Percentiles rank a stretch among this genome's conserved stretches.
Evolutionary conservation across 305 asterid species (phyloP).

Genomic region (Fraxinus sp.): DNA sequence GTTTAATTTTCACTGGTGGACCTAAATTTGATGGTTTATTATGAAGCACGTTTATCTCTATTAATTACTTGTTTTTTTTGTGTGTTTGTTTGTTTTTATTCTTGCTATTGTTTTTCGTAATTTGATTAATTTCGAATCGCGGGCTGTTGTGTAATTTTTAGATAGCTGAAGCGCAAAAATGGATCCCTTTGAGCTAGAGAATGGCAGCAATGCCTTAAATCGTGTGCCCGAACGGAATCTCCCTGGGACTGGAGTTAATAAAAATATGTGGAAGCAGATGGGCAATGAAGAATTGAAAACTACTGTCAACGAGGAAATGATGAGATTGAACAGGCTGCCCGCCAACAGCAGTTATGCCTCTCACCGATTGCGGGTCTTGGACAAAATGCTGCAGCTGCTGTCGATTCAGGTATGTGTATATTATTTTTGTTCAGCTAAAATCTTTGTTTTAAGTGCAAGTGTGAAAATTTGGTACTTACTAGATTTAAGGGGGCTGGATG

Average conservation of each 20-base stretch:
- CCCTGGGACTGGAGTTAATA: not conserved
- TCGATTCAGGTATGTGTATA: slow-evolving; percentile 51
- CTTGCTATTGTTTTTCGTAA: not conserved
- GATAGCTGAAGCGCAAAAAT: not conserved
- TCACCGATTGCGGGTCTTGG: slow-evolving; percentile 73
- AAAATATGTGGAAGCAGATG: slow-evolving; percentile 33
- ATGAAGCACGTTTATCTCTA: not conserved
- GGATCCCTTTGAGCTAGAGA: slow-evolving; percentile 24
- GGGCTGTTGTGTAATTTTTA: not conserved
- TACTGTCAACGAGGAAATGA: slow-evolving; percentile 56
- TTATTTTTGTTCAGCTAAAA: not conserved
- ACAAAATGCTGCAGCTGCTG: slow-evolving; percentile 66
- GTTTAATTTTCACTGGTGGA: not conserved
- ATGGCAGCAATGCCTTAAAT: not conserved
- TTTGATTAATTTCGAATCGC: not conserved
- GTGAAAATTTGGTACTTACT: not conserved
- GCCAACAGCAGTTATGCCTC: slow-evolving; percentile 63
- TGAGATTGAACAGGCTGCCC: slow-evolving; percentile 56
- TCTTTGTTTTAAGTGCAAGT: not conserved
- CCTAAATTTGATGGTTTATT: not conserved
- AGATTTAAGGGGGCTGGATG: not conserved
- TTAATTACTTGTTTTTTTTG: not conserved
- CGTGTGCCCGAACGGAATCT: not conserved
- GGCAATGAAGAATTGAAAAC: slow-evolving; percentile 49
- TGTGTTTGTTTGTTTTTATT: not conserved